phyloP scores from a whole-genome alignment of 2,329 filamentous ascomycete genomes.

The Cercospora sojina region DNA sequence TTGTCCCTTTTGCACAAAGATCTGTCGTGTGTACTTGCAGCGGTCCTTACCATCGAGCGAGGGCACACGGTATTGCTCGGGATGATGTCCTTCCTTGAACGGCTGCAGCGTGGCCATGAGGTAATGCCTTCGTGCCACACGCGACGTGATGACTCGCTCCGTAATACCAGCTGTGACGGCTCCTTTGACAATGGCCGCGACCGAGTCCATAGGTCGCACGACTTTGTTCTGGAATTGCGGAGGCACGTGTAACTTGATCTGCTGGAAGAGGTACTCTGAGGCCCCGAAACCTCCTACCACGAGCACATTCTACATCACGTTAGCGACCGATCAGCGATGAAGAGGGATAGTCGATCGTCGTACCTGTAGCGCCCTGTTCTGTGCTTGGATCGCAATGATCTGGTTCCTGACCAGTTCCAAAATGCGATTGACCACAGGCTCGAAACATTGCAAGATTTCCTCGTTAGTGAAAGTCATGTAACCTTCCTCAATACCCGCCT shows the following conservation, averaged over 20 bases:
- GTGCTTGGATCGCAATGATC: conserved; percentile 97
- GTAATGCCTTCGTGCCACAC: conserved; percentile 95
- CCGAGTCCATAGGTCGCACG: conserved; percentile 96
- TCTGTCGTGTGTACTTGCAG: conserved; percentile 97
- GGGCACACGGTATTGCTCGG: conserved; percentile 95
- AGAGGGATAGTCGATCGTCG: conserved; percentile 24
- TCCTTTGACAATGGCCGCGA: conserved; percentile 97
- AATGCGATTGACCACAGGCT: conserved; percentile 96
- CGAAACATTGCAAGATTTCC: conserved; percentile 97
- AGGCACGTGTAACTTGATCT: conserved; percentile 97
- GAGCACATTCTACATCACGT: conserved; percentile 69
- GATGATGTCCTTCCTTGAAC: conserved; percentile 98
- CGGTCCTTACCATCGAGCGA: conserved; percentile 95
- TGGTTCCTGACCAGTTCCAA: conserved; percentile 95
- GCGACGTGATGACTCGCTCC: conserved; percentile 92
- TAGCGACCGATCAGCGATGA: conserved; percentile 25
- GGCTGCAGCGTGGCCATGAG: conserved; percentile 98
- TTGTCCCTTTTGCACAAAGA: conserved; percentile 98
- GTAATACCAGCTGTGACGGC: conserved; percentile 97
- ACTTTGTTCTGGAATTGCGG: conserved; percentile 99
- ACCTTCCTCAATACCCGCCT: conserved; percentile 95
- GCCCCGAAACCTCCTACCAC: conserved; percentile 98
- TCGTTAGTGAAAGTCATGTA: conserved; percentile 99
- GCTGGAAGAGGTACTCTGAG: conserved; percentile 98
- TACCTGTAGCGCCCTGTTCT: conserved; percentile 85